Base-by-base conservation (phyloP, 345 rosid genomes). In the Populus euphratica region DNA sequence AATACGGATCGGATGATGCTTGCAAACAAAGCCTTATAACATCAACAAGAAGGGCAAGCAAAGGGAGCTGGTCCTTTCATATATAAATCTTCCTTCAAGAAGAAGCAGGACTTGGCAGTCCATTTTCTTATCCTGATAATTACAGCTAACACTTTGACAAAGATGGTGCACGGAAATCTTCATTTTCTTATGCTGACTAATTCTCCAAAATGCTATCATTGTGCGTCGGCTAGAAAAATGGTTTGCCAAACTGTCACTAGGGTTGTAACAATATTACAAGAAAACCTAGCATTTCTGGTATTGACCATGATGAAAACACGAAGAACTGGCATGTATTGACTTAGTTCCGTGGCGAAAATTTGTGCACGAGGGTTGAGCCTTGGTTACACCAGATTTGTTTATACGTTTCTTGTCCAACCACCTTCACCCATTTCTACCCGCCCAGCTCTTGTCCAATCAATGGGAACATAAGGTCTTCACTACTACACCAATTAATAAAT, bases 371-470 rank as follows among this genome's bases (percentile, higher is more conserved):
- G 80, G 86, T 84, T 86, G 88, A 86, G 89, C 83, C 86, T 82
- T 85, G 76, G 77, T 83, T 78, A 87, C 86, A 83, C 87, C 70
- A 74, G 62, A 72, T 70, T 43, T 9, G 25, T 27, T n/a, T 10
- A 21, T 41, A n/a, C 10, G 25, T 84, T 83, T 78, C 74, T 69
- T 76, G 87, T 63, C 95, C 97, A 93, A 91, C 98, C 90, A 94
- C 97, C 94, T 91, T 89, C 93, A 94, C 91, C 98, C 91, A 91
- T 89, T 89, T 87, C 91, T 87, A 94, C 91, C 98, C 82, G 90
- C 94, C 96, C 77, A 82, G 82, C 75, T 76, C 83, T 77, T 74
- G 79, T 81, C 86, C 83, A 88, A 84, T 81, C 83, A 88, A 82
- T 80, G 77, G 68, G 35, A 43, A 77, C 89, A 84, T 83, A 78